A percentile compares a stretch with the other conserved stretches of the same genome.
Conservation (phyloP, 257 asterid genomes). For the Fraxinus excelsior region DNA sequence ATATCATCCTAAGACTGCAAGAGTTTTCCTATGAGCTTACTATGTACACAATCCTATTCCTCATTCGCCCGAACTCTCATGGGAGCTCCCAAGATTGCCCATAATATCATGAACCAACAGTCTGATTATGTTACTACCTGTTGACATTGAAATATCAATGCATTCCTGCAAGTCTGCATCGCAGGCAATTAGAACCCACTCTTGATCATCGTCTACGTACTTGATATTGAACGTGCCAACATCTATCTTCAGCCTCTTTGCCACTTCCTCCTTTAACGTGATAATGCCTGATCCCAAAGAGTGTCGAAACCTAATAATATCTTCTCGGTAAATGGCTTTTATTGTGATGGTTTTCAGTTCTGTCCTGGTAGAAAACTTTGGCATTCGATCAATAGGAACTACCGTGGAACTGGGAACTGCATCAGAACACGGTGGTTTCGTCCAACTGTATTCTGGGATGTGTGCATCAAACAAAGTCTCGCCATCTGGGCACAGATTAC, state of each 20-base stretch:
- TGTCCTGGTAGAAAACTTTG: constrained; percentile 41
- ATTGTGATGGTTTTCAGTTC: constrained; percentile 63
- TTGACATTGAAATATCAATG: constrained; percentile 51
- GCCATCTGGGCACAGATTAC: constrained; percentile 54
- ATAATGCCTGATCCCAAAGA: constrained; percentile 45
- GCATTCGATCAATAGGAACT: constrained; percentile 40
- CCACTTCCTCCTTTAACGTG: constrained; percentile 74
- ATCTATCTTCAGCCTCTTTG: constrained; percentile 75
- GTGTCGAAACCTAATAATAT: constrained; percentile 76
- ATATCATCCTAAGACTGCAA: constrained; percentile 45
- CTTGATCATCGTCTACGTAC: constrained; percentile 84
- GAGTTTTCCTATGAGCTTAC: constrained; percentile 40
- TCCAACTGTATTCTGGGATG: constrained; percentile 56
- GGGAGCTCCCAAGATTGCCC: constrained; percentile 75
- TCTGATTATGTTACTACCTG: constrained; percentile 61
- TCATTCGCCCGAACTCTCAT: constrained; percentile 81
- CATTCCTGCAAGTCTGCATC: constrained; percentile 80
- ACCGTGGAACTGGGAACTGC: constrained; percentile 34
- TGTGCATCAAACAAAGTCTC: constrained; percentile 55
- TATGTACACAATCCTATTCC: constrained; percentile 37
- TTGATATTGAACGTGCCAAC: constrained; percentile 76
- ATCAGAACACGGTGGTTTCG: constrained; percentile 35
- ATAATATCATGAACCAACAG: constrained; percentile 67
- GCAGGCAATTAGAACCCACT: constrained; percentile 79
- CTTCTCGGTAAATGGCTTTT: constrained; percentile 77